Evolutionary conservation across 768 basidiomycete genomes (phyloP), one percentile per base, ranked within the genome.

Genomic region (Tylopilus sp.): DNA sequence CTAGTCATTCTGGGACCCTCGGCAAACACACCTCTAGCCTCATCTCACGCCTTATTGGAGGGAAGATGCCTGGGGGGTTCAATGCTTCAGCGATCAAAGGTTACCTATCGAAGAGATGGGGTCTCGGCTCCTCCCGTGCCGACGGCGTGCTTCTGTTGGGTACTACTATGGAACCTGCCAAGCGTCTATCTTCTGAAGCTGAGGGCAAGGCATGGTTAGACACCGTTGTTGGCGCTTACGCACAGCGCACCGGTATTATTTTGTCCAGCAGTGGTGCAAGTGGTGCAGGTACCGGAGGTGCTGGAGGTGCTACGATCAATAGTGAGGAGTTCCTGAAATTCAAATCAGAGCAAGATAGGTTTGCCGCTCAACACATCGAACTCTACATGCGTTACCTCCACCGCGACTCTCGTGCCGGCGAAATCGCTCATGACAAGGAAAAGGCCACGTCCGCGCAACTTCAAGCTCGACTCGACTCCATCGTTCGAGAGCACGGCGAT

Each of bases 31-130:
- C 90, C 12, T 86, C 81, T 40, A 86, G 93, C 20, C 79, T 99
- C 39, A 78, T 98, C 46, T 91, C 94, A 25, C 91, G 97, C 50
- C 79, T 98, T 66, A 79, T 98, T 46, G 91, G 94, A 51, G 85
- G 85, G 42, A 99, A 99, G 75, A 95, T 99, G 91, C 97, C 97
- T 28, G 97, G 97, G 68, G 95, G 95, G 31, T 99, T 99, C 82
- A 97, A 97, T 60, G 76, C 87, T 18, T 91, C 95, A 7, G 81
- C 91, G 11, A 93, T 95, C 69, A 95, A 97, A 72, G 72, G 81
- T 0, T 80, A 99, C 68, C 79, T 99, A 25, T 80, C 84, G 33
- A 98, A 98, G 78, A 81, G 81, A 23, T 98, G 95, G 94, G 97
- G 97, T 43, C 75, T 98, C n/a, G 97, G 95, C 25, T 75, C 95